These are phyloP conservation scores for Laetiporus sulphureus DNA, from an alignment of 1,284 basidiomycete species.

Conservation along the genomic window DNA sequence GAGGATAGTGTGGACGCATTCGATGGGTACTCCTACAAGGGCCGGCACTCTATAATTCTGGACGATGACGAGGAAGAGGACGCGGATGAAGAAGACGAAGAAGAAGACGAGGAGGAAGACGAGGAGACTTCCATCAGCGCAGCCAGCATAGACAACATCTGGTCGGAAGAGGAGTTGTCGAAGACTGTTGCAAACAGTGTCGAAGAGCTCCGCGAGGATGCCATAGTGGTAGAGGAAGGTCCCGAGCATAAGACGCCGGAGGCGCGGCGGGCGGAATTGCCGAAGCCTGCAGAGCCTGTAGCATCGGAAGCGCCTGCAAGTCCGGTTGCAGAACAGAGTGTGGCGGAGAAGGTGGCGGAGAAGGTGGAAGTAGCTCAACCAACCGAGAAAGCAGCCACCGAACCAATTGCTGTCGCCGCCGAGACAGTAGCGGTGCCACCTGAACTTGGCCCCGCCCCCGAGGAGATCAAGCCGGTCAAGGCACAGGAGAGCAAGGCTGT, in stretches of 20 bases:
- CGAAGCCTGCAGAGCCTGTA: constrained; percentile 23
- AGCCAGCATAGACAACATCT: constrained; percentile 19
- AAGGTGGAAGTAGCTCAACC: background rate
- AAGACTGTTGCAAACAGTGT: constrained; percentile 15
- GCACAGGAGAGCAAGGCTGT: constrained; percentile 24
- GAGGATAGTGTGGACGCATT: constrained; percentile 67
- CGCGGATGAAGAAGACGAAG: constrained; percentile 37
- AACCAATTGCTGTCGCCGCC: background rate
- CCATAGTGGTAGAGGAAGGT: constrained; percentile 26
- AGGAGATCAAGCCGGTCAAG: constrained; percentile 8
- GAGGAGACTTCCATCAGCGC: constrained; percentile 14
- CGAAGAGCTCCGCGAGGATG: constrained; percentile 16
- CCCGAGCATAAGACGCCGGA: constrained; percentile 70
- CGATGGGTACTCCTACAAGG: constrained; percentile 87
- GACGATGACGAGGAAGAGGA: constrained; percentile 66
- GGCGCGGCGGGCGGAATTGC: constrained; percentile 44
- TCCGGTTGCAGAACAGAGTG: constrained; percentile 7
- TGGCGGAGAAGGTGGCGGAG: constrained; percentile 10
- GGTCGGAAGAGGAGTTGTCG: constrained; percentile 14
- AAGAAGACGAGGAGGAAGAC: constrained; percentile 25
- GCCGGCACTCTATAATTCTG: constrained; percentile 68
- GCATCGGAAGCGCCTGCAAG: constrained; percentile 15
- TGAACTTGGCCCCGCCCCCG: background rate
- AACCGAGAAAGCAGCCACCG: background rate
- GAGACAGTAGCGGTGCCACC: too few species aligned